These are phyloP conservation scores for Penicillium freii DNA, from an alignment of 2,329 filamentous ascomycete species.

Conservation along the genomic window DNA sequence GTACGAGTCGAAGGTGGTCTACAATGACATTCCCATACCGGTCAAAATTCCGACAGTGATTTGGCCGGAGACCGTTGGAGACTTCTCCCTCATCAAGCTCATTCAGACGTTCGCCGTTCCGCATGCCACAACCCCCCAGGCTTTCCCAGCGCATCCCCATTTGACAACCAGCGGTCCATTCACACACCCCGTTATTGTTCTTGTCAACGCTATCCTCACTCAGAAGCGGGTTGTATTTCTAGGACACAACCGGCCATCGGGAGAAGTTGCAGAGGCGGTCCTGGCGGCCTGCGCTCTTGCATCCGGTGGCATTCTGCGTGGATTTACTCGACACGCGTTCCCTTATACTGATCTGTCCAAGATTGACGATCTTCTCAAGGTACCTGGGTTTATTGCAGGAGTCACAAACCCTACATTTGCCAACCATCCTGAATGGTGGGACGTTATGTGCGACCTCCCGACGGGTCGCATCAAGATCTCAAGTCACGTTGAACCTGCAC, in stretches of 20 bases:
- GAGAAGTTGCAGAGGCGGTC: slow-evolving; percentile 96
- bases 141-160: slow-evolving; percentile 84
- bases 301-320: slow-evolving; percentile 85
- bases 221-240: slow-evolving; percentile 96
- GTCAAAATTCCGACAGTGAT: slow-evolving; percentile 94
- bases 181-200: slow-evolving; percentile 91
- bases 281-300: slow-evolving; percentile 92
- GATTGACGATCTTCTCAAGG: slow-evolving; percentile 91
- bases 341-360: slow-evolving; percentile 98
- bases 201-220: slow-evolving; percentile 90
- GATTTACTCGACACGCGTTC: slow-evolving; percentile 94
- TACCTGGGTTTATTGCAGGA: slow-evolving; percentile 95
- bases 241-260: slow-evolving; percentile 90
- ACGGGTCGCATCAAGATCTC: slow-evolving; percentile 94
- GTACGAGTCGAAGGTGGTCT: slow-evolving; percentile 91
- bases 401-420: slow-evolving; percentile 97
- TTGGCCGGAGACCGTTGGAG: slow-evolving; percentile 92
- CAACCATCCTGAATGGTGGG: slow-evolving; percentile 96
- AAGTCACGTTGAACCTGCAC: slow-evolving; percentile 75
- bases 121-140: slow-evolving; percentile 77
- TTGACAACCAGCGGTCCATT: slow-evolving; percentile 85
- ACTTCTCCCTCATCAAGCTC: slow-evolving; percentile 95
- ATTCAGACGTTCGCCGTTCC: slow-evolving; percentile 89
- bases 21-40: slow-evolving; percentile 94
- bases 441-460: slow-evolving; percentile 87